Conservation (phyloP, 345 rosid species). For the Acer campestre region DNA sequence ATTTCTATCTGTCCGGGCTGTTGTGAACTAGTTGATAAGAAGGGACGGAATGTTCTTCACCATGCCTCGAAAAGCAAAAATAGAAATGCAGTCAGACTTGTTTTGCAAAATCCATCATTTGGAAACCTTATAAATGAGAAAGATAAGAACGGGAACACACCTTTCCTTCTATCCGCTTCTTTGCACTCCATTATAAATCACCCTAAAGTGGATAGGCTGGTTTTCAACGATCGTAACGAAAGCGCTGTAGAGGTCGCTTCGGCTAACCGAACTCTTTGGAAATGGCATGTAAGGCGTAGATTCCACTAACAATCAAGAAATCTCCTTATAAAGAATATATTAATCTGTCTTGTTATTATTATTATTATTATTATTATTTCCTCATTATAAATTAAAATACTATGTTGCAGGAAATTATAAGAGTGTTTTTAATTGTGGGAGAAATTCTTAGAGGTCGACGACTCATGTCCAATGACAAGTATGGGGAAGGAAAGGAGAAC, state of each 20-base stretch:
- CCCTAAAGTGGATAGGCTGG: not conserved
- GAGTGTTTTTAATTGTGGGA: too few relatives aligned
- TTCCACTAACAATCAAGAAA: not conserved
- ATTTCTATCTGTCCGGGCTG: not conserved
- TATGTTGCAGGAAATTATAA: not conserved
- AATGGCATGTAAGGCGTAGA: not conserved
- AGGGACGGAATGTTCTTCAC: conserved; percentile 23
- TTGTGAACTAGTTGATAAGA: conserved; percentile 13
- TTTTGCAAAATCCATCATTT: not conserved
- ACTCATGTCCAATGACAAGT: too few relatives aligned
- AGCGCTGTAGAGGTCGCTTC: not conserved
- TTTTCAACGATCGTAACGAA: not conserved
- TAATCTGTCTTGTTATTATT: too few relatives aligned
- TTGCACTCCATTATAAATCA: not conserved
- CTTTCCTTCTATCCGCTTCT: not conserved
- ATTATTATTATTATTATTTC: not conserved
- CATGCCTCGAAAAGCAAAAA: not conserved
- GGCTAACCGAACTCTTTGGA: not conserved
- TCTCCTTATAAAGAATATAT: not conserved
- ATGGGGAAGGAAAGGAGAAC: too few relatives aligned
- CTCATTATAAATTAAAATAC: not conserved
- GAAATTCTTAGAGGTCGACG: too few relatives aligned
- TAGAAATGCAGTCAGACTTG: not conserved
- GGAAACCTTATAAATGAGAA: conserved; percentile 12
- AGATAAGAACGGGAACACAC: not conserved